phyloP scores from a whole-genome alignment of 1,284 basidiomycete species.

The Cryptococcus sp. region DNA sequence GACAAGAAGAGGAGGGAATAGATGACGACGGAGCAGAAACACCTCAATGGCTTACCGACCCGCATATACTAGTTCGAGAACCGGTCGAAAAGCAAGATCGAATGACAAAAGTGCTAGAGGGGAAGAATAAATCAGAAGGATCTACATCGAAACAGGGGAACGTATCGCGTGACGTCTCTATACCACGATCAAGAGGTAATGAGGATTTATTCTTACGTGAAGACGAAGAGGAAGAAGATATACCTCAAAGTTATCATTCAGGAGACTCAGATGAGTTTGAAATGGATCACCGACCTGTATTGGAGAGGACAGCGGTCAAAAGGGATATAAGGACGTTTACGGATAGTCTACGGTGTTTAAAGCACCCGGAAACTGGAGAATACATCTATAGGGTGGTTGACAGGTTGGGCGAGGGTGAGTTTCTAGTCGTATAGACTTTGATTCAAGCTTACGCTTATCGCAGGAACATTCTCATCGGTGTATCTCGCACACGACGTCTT shows the following conservation, averaged over 20 bases:
- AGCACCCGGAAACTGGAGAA: slow-evolving; percentile 1
- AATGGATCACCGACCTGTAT: slow-evolving; percentile 50
- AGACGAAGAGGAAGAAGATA: slow-evolving; percentile 8
- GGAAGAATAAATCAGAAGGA: not conserved
- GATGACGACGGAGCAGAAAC: slow-evolving; percentile 17
- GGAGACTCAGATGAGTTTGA: slow-evolving; percentile 44
- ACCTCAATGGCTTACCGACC: slow-evolving; percentile 4
- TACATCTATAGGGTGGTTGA: slow-evolving; percentile 75
- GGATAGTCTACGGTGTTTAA: not conserved
- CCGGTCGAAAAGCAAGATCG: not conserved
- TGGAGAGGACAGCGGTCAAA: slow-evolving; percentile 70
- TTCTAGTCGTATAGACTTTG: not conserved
- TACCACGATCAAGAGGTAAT: not conserved
- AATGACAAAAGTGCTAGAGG: slow-evolving; percentile 10
- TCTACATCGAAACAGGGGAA: not conserved
- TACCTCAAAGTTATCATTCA: slow-evolving; percentile 31
- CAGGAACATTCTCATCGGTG: slow-evolving; percentile 94
- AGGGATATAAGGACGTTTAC: slow-evolving; percentile 21
- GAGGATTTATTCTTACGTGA: not conserved
- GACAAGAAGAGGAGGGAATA: slow-evolving; percentile 27
- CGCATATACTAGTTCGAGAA: not conserved
- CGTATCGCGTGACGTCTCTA: no score
- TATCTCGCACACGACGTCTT: slow-evolving; percentile 89
- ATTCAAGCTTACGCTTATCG: not conserved
- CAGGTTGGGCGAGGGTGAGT: slow-evolving; percentile 73